phyloP scores from a whole-genome alignment of 768 basidiomycete genomes.

The Leucocoprinus sp. region DNA sequence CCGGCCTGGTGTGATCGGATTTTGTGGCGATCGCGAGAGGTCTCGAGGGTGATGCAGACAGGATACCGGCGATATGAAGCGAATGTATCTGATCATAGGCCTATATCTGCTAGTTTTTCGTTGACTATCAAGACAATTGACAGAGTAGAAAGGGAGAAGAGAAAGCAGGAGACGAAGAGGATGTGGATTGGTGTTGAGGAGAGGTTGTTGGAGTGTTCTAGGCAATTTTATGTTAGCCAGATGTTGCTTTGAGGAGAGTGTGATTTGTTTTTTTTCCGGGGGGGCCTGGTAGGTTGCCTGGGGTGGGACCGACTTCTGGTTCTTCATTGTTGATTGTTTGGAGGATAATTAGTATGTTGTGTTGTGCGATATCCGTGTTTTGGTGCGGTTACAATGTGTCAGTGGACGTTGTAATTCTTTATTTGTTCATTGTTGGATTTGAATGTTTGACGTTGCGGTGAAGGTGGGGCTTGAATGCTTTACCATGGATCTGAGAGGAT shows the following conservation, averaged over 20 bases:
- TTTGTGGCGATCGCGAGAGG: slow-evolving; percentile 59
- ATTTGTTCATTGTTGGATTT: no score
- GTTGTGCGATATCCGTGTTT: no score
- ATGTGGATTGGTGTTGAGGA: slow-evolving; percentile 46
- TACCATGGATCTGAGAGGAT: no score
- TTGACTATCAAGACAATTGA: slow-evolving; percentile 69
- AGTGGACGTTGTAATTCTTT: no score
- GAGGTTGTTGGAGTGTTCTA: slow-evolving; percentile 29
- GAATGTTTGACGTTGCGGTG: no score
- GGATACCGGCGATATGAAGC: slow-evolving; percentile 79
- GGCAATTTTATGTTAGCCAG: slow-evolving; percentile 32
- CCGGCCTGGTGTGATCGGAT: slow-evolving; percentile 98
- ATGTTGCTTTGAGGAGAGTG: slow-evolving; percentile 20
- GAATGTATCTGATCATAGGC: slow-evolving; percentile 86
- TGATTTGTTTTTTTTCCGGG: not conserved
- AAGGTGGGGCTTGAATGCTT: no score
- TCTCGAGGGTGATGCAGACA: slow-evolving; percentile 50
- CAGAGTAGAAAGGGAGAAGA: slow-evolving; percentile 44
- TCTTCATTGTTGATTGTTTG: no score
- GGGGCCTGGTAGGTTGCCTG: not conserved
- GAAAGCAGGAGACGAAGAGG: slow-evolving; percentile 47
- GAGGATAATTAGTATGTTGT: no score
- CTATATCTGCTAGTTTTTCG: slow-evolving; percentile 73
- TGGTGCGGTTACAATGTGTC: no score
- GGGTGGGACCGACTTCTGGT: no score